These are phyloP conservation scores for Gamsiella multidivaricata DNA, from an alignment of 192 early-diverging fungal genomes.

Conservation along the genomic window DNA sequence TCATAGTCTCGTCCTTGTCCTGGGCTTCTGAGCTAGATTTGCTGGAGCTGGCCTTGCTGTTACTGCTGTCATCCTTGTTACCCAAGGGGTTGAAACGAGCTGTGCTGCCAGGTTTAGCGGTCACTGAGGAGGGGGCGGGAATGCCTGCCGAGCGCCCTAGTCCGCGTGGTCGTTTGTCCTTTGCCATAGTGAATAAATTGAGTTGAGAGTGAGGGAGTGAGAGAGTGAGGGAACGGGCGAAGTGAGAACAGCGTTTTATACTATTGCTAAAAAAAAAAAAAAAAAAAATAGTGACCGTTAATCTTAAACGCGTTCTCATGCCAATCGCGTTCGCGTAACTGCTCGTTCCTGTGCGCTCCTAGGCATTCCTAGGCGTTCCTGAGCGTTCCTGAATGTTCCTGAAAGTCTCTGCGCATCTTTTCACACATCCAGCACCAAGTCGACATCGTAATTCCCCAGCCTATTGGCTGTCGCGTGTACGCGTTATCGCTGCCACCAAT, in stretches of 20 bases:
- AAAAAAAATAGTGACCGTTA: background rate
- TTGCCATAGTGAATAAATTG: constrained; percentile 35
- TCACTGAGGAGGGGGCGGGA: constrained; percentile 5
- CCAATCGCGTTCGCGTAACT: background rate
- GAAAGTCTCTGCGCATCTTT: no score
- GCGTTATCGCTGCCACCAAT: no score
- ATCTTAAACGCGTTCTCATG: background rate
- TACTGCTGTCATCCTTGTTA: background rate
- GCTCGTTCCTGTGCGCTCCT: no score
- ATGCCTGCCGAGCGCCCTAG: constrained; percentile 47
- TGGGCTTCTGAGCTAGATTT: background rate
- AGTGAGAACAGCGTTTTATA: background rate
- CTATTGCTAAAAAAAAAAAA: background rate
- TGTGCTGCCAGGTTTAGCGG: background rate
- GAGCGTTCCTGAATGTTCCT: no score
- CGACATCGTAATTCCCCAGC: no score
- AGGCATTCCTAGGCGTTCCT: no score
- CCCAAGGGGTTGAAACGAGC: constrained; percentile 30
- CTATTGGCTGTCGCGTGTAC: no score
- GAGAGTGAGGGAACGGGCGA: constrained; percentile 9
- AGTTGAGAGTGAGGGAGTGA: constrained; percentile 13
- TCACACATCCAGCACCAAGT: no score
- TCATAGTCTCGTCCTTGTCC: constrained; percentile 19
- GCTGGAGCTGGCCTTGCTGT: background rate
- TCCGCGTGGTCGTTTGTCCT: constrained; percentile 60